A percentile compares a stretch with the other conserved stretches of the same genome.
Conservation (phyloP, 345 rosid species). For the Euphorbia tirucalli region DNA sequence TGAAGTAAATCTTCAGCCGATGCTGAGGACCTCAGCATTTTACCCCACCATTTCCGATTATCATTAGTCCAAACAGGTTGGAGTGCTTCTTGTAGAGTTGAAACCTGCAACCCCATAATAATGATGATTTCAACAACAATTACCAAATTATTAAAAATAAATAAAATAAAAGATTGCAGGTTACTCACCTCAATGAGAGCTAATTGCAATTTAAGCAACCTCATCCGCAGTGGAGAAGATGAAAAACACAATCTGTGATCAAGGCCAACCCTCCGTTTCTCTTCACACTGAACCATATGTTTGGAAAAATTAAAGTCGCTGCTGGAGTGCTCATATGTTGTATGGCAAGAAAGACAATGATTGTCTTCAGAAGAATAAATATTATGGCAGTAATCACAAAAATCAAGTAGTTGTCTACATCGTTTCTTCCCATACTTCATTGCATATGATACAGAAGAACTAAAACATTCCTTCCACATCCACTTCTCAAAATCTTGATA, state of each 20-base stretch:
- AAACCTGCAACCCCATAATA: constrained; percentile 46
- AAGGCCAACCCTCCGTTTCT: constrained; percentile 21
- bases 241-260: constrained; percentile 26
- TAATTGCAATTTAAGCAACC: constrained; percentile 61
- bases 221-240: constrained; percentile 48
- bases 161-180: background rate
- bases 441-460: constrained; percentile 41
- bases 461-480: constrained; percentile 64
- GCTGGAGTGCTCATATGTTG: constrained; percentile 27
- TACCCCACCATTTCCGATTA: constrained; percentile 59
- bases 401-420: constrained; percentile 41
- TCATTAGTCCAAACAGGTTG: constrained; percentile 59
- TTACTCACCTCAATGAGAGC: constrained; percentile 68
- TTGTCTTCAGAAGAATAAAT: constrained; percentile 40
- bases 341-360: constrained; percentile 54
- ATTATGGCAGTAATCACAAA: constrained; percentile 58
- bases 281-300: constrained; percentile 40
- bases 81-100: constrained; percentile 66
- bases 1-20: constrained; percentile 59
- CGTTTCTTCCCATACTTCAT: constrained; percentile 56
- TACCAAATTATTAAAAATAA: background rate
- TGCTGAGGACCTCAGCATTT: constrained; percentile 52
- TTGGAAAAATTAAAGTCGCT: constrained; percentile 42
- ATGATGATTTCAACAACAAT: constrained; percentile 5
- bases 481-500: constrained; percentile 74